phyloP scores from a whole-genome alignment of 1,284 basidiomycete species.

The Puccinia coronata region DNA sequence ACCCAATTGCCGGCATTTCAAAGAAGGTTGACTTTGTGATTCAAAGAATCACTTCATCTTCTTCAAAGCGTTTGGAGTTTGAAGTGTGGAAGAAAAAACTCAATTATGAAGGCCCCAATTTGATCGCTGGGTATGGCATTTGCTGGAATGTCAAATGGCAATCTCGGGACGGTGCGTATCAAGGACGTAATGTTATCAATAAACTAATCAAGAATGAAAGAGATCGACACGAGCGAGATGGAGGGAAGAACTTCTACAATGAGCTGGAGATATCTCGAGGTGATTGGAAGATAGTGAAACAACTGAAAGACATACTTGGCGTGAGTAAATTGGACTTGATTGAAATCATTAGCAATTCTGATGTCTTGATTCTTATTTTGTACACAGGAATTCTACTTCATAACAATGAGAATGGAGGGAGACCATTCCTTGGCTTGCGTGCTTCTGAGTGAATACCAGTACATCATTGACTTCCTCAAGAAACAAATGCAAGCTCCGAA shows the following conservation, averaged over 20 bases:
- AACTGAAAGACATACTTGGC: neutral
- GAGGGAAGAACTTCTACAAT: no score
- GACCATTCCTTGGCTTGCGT: neutral
- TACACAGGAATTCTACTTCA: constrained; percentile 8
- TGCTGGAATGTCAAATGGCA: neutral
- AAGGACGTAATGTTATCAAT: neutral
- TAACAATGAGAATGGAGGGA: neutral
- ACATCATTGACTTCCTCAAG: neutral
- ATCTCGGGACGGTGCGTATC: neutral
- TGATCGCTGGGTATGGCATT: neutral
- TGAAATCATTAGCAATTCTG: no score
- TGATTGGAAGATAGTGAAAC: neutral
- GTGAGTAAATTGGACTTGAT: no score
- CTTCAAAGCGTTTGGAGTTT: neutral
- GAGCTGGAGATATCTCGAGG: neutral
- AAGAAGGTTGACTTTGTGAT: neutral
- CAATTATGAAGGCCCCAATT: neutral
- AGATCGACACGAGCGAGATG: neutral
- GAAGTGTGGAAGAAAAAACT: neutral
- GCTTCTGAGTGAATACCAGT: neutral
- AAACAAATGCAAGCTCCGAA: neutral
- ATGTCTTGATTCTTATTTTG: no score
- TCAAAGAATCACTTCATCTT: no score
- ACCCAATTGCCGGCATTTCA: no score
- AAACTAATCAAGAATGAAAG: no score